Evolutionary conservation across 805 yeast species (phyloP).

Genomic region (Clavispora asparagi): DNA sequence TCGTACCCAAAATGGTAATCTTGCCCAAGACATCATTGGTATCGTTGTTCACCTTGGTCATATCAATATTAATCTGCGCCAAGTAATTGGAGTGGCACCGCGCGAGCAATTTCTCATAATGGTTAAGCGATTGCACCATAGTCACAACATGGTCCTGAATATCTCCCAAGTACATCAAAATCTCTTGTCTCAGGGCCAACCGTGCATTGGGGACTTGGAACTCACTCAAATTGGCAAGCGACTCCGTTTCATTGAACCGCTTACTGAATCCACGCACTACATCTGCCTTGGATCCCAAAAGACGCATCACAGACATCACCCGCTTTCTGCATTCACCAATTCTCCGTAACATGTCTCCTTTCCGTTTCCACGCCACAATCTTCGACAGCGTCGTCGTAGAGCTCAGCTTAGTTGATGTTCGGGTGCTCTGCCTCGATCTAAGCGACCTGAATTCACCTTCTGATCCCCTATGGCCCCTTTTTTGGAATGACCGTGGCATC

Average conservation of each 20-base stretch:
- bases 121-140: slow-evolving; percentile 93
- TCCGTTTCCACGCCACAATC: slow-evolving; percentile 66
- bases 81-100: slow-evolving; percentile 94
- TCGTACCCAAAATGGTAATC: slow-evolving; percentile 89
- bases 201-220: slow-evolving; percentile 8
- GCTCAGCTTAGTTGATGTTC: slow-evolving; percentile 4
- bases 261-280: slow-evolving; percentile 96
- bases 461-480: slow-evolving; percentile 8
- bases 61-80: slow-evolving; percentile 95
- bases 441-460: slow-evolving; percentile 9
- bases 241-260: slow-evolving; percentile 65
- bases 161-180: slow-evolving; percentile 92
- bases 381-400: slow-evolving; percentile 47
- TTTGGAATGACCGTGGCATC: slow-evolving; percentile 4
- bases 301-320: slow-evolving; percentile 83
- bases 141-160: slow-evolving; percentile 97
- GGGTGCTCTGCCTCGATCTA: slow-evolving; percentile 5
- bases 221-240: slow-evolving; percentile 3
- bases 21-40: slow-evolving; percentile 95
- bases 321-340: slow-evolving; percentile 94
- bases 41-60: slow-evolving; percentile 95
- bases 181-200: slow-evolving; percentile 61
- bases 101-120: slow-evolving; percentile 88
- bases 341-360: slow-evolving; percentile 91
- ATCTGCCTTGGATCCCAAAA: slow-evolving; percentile 90